A percentile compares a stretch with the other conserved stretches of the same genome.
These are phyloP conservation scores for Musa acuminata DNA, from an alignment of 176 grass and related monocot species.

Conservation along the genomic window DNA sequence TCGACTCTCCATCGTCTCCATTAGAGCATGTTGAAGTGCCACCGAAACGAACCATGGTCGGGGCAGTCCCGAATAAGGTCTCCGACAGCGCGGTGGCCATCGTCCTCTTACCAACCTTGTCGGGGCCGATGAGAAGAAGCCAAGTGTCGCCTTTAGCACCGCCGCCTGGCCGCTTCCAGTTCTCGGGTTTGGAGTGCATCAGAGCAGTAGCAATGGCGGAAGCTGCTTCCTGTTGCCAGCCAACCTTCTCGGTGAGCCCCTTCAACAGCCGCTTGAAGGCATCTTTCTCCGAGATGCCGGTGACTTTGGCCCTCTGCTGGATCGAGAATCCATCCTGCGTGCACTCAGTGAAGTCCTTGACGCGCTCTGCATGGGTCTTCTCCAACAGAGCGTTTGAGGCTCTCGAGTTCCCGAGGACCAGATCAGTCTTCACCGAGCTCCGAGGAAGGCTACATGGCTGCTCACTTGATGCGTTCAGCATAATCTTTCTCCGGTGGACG, in stretches of 20 bases:
- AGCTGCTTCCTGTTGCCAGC: conserved; percentile 66
- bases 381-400: not conserved
- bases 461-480: not conserved
- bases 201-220: conserved; percentile 32
- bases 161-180: conserved; percentile 17
- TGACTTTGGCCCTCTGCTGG: conserved; percentile 3
- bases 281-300: conserved; percentile 8
- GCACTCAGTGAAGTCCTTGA: not conserved
- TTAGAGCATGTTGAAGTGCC: not conserved
- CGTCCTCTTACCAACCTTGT: conserved; percentile 52
- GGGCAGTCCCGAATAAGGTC: conserved; percentile 29
- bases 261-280: conserved; percentile 29
- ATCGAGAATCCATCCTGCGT: not conserved
- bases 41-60: conserved; percentile 35
- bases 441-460: not conserved
- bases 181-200: conserved; percentile 23
- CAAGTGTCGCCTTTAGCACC: conserved; percentile 36
- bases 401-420: conserved; percentile 29
- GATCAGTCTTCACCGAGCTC: conserved; percentile 47
- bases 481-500: not conserved
- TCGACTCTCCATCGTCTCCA: conserved; percentile 23
- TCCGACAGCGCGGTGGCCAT: conserved; percentile 59
- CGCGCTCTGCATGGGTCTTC: not conserved
- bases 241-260: conserved; percentile 39
- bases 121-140: conserved; percentile 58